Base-by-base conservation (phyloP, 192 early-diverging fungal species). In the Mortierella claussenii region DNA sequence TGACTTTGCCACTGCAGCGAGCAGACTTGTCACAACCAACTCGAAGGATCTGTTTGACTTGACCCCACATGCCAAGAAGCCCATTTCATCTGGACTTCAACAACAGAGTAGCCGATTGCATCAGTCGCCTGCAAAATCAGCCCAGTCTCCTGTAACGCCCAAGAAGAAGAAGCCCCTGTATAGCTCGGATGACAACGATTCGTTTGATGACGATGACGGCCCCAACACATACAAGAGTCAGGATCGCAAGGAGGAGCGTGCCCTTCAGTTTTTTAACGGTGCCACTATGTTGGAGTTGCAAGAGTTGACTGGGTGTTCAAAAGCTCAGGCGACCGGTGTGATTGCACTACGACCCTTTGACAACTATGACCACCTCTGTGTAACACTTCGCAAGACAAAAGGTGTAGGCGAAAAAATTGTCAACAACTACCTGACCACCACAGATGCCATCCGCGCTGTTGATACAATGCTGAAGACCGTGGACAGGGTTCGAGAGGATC, bases 361-460 rank as follows among this genome's bases (percentile, higher is more conserved):
- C 24, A 80, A 85, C 46, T 69, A 82, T 47, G 81, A 89, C 12
- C 61, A 85, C 21, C 34, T 92, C 8, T 70, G 85, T 64, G 55
- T 73, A 20, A 65, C 78, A 18, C 56, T 93, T 67, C 85, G 86
- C 55, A 69, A 53, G 12, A 73, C 81, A 26, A 81, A 82, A 9
- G 88, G 88, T 15, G 79, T 91, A 9, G 81, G 81, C 30, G 76
- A 78, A 11, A 82, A 64, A 24, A 71, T 86, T 26, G 71, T 89
- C n/a, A 68, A 80, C 28, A 80, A 80, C 17, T 90, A 89, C 50
- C 58, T 80, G 43, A 79, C 86, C 1, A 79, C 89, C 21, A 76
- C 85, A 58, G 83, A 86, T 68, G 93, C 79, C 2, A 94, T 88
- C 71, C 79, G 50, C n/a, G 87, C 80, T 40, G 89, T 89, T 7